These are phyloP conservation scores for Leersia perrieri DNA, from an alignment of 176 grass and related monocot species.

Conservation along the genomic window DNA sequence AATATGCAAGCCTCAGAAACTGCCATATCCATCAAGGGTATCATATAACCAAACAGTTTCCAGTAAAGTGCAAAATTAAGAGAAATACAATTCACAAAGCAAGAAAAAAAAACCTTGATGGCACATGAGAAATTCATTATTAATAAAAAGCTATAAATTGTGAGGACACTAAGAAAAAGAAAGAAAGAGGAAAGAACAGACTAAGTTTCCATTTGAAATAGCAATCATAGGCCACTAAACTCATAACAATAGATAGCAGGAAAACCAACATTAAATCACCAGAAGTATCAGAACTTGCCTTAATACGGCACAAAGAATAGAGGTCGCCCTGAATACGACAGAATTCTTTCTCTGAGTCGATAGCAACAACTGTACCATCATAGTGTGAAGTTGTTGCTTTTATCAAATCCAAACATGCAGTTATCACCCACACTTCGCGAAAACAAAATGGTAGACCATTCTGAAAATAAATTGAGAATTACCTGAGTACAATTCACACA, in stretches of 20 bases:
- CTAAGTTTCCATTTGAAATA: constrained; percentile 4
- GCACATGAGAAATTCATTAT: neutral
- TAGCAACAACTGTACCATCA: constrained; percentile 60
- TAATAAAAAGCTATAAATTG: constrained; percentile 26
- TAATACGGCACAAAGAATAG: constrained; percentile 86
- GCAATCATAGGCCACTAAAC: neutral
- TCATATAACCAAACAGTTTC: constrained; percentile 17
- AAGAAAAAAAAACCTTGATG: constrained; percentile 15
- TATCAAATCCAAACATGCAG: constrained; percentile 82
- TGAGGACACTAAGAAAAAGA: neutral
- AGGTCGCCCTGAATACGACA: constrained; percentile 88
- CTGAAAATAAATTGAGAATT: constrained; percentile 45
- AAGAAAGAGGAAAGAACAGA: neutral
- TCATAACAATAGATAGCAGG: neutral
- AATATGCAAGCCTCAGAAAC: constrained; percentile 99
- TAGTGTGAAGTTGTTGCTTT: constrained; percentile 60
- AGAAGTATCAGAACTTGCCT: constrained; percentile 52
- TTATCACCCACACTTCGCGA: constrained; percentile 95
- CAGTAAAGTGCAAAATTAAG: constrained; percentile 8
- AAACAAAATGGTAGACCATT: constrained; percentile 93
- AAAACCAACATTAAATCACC: neutral
- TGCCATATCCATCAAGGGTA: constrained; percentile 44
- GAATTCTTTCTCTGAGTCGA: constrained; percentile 93
- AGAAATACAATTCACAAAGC: constrained; percentile 23
- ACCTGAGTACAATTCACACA: constrained; percentile 11